Percentiles rank a stretch among this genome's conserved stretches.
These are phyloP conservation scores for Schizothecium vesticola DNA, from an alignment of 495 filamentous ascomycete species.

Conservation along the genomic window DNA sequence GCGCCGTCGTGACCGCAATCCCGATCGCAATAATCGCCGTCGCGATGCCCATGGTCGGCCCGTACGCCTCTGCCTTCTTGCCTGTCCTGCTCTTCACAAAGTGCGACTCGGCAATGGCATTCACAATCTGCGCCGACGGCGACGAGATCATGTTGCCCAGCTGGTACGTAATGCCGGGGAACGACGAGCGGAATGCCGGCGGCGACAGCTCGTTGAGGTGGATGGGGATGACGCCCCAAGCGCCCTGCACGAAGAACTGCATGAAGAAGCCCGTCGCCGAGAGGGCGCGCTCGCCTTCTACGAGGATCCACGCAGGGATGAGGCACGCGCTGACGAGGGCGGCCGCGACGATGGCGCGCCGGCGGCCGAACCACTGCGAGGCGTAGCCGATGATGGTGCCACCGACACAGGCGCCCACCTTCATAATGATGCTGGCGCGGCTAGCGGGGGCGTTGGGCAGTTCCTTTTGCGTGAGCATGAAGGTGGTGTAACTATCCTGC, in stretches of 20 bases:
- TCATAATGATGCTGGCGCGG: constrained; percentile 68
- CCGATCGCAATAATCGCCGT: constrained; percentile 63
- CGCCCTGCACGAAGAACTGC: constrained; percentile 74
- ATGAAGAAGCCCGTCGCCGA: constrained; percentile 67
- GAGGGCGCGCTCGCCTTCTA: constrained; percentile 48
- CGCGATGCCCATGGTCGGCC: constrained; percentile 62
- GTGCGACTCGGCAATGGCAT: constrained; percentile 55
- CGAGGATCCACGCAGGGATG: constrained; percentile 70
- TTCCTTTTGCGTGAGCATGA: constrained; percentile 63
- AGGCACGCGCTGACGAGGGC: constrained; percentile 52
- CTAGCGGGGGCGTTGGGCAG: constrained; percentile 54
- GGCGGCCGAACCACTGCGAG: constrained; percentile 66
- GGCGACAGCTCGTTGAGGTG: constrained; percentile 75
- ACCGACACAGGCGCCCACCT: constrained; percentile 66
- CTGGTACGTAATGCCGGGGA: constrained; percentile 66
- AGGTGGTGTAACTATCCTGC: constrained; percentile 74
- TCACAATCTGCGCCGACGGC: constrained; percentile 66
- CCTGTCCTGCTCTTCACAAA: constrained; percentile 45
- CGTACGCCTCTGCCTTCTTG: constrained; percentile 56
- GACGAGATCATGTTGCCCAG: constrained; percentile 72
- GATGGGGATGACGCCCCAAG: constrained; percentile 74
- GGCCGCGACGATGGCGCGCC: constrained; percentile 57
- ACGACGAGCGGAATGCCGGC: constrained; percentile 64
- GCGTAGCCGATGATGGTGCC: constrained; percentile 67
- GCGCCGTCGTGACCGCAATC: constrained; percentile 54